Percentiles rank a stretch among this genome's conserved stretches.
These are phyloP conservation scores for Priceomyces medius DNA, from an alignment of 805 yeast genomes.

Conservation along the genomic window DNA sequence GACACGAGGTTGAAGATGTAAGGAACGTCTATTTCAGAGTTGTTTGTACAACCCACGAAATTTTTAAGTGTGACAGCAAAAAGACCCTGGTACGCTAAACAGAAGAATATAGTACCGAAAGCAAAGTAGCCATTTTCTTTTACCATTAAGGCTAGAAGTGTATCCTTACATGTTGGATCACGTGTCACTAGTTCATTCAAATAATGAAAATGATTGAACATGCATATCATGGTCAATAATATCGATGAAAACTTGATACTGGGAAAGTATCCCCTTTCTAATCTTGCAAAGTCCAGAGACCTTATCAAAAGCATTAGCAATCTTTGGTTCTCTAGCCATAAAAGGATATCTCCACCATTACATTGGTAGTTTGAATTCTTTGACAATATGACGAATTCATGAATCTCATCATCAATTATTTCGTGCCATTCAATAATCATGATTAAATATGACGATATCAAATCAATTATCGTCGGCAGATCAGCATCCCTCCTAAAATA, in stretches of 20 bases:
- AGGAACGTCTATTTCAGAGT: slow-evolving; percentile 12
- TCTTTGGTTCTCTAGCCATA: slow-evolving; percentile 14
- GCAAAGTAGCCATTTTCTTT: slow-evolving; percentile 6
- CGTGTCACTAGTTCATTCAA: slow-evolving; percentile 12
- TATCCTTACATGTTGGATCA: neutral
- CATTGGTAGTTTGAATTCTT: neutral
- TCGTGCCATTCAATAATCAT: slow-evolving; percentile 15
- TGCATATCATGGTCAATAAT: slow-evolving; percentile 22
- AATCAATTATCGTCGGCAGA: slow-evolving; percentile 9
- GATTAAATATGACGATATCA: slow-evolving; percentile 17
- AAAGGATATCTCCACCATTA: neutral
- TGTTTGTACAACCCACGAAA: slow-evolving; percentile 5
- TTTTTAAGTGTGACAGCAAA: slow-evolving; percentile 19
- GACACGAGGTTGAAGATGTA: slow-evolving; percentile 11
- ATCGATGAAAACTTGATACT: slow-evolving; percentile 25
- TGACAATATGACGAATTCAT: neutral
- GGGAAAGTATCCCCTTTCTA: slow-evolving; percentile 29
- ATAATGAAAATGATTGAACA: slow-evolving; percentile 23
- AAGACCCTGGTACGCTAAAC: slow-evolving; percentile 18
- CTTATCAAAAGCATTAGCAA: slow-evolving; percentile 16
- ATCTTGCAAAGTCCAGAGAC: slow-evolving; percentile 27
- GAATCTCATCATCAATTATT: slow-evolving; percentile 9
- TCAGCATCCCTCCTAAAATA: slow-evolving; percentile 19
- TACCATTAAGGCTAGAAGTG: neutral
- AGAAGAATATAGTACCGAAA: slow-evolving; percentile 16